Base-by-base conservation (phyloP, 148 eudicot species). In the Persicaria tinctoria region DNA sequence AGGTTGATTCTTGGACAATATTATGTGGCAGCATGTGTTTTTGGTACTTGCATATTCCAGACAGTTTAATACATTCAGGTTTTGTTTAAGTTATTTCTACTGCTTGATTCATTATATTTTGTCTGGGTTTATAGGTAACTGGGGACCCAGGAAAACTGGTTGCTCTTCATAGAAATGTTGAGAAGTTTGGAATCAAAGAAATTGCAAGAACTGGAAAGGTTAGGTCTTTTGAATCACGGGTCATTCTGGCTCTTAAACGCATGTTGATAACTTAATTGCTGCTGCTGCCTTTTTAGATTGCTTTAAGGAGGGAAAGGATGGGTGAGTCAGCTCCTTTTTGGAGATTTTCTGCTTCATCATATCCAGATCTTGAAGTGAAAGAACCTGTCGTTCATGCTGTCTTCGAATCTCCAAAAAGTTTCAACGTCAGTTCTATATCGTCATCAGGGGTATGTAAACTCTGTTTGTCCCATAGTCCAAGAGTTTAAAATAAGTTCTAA, bases 131-230 rank as follows among this genome's bases (percentile, higher is more conserved):
- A 57, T 75, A 93, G 98, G 91, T 91, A 55, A 93, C 94, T 38
- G 98, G 98, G 76, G 98, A 93, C 76, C 97, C 98, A 57, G 98
- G 98, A 23, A 93, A 93, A 84, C 78, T 91, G 84, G 98, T 84
- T 76, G 98, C 97, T 73, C 87, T 91, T 54, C 79, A 81, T 76
- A 90, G 88, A 86, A 93, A 88, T 80, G 76, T 93, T 55, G 81
- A 80, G 32, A 91, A 91, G 88, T 93, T 93, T 78, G 97, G 97
- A 47, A 88, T 91, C 56, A 86, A 82, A 82, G 94, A 93, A 86
- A 83, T 93, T 76, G 93, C 89, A 45, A 86, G 98, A 88, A 93
- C 98, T 60, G 98, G 98, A 75, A 93, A 89, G 97, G 98, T 91
- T 72, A 81, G 76, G 76, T 79, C 51, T 38, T 72, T 17, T 17